A percentile compares a stretch with the other conserved stretches of the same genome.
These are phyloP conservation scores for Myochromella boudieri DNA, from an alignment of 768 basidiomycete genomes.

Conservation along the genomic window DNA sequence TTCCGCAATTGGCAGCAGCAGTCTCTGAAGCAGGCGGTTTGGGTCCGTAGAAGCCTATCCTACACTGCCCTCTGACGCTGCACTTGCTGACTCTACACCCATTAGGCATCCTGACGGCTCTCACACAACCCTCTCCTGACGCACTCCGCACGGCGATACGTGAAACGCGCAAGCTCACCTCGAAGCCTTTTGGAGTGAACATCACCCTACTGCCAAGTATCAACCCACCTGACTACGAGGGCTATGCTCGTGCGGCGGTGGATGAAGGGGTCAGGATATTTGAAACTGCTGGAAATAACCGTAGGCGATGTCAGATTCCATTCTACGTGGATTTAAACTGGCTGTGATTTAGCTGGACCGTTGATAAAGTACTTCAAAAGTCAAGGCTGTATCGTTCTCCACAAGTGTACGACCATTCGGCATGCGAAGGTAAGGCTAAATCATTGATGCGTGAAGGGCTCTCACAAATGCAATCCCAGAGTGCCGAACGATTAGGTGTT, in stretches of 20 bases:
- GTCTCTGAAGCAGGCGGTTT: slow-evolving; percentile 84
- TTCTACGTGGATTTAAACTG: not conserved
- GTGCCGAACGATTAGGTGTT: slow-evolving; percentile 75
- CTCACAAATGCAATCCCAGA: slow-evolving; percentile 21
- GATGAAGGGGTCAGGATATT: slow-evolving; percentile 88
- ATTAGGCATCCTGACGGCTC: slow-evolving; percentile 77
- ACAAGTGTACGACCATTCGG: slow-evolving; percentile 86
- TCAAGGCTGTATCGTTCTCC: slow-evolving; percentile 77
- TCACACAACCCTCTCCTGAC: slow-evolving; percentile 85
- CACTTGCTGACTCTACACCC: not conserved
- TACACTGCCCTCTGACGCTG: not conserved
- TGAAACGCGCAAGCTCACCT: slow-evolving; percentile 68
- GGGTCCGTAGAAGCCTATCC: slow-evolving; percentile 39
- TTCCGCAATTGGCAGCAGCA: slow-evolving; percentile 71
- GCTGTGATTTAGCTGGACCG: slow-evolving; percentile 57
- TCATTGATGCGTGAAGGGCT: not conserved
- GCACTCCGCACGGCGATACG: slow-evolving; percentile 78
- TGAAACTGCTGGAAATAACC: slow-evolving; percentile 92
- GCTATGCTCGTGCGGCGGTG: slow-evolving; percentile 77
- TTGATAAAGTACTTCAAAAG: slow-evolving; percentile 81
- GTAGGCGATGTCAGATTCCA: slow-evolving; percentile 42
- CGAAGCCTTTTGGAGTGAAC: slow-evolving; percentile 83
- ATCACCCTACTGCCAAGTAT: slow-evolving; percentile 87
- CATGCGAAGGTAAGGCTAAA: slow-evolving; percentile 67
- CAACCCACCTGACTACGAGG: slow-evolving; percentile 87